phyloP scores from a whole-genome alignment of 78 protist genomes.

The Dictyostelium intermedium region DNA sequence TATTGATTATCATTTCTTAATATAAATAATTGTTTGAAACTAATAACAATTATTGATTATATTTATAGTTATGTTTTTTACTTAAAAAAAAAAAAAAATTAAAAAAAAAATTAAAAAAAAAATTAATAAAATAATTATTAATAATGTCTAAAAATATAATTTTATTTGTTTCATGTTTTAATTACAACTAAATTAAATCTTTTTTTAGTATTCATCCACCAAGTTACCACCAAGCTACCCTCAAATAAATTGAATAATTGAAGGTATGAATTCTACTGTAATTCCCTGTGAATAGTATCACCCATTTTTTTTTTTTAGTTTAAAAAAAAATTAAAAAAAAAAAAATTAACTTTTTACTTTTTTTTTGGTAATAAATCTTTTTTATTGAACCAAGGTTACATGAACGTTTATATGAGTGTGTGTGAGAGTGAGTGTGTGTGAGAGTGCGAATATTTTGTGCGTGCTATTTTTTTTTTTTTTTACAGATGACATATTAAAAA shows the following conservation, averaged over 20 bases:
- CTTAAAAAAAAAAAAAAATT: too few species aligned
- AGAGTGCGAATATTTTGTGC: not conserved
- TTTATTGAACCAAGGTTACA: too few species aligned
- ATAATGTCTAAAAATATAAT: not conserved
- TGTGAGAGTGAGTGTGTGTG: not conserved
- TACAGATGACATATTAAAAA: too few species aligned
- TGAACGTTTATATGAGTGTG: not conserved
- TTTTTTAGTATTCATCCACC: not conserved
- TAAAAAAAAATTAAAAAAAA: too few species aligned
- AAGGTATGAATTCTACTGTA: not conserved
- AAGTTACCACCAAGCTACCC: not conserved
- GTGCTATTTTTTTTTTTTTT: not conserved
- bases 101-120: too few species aligned
- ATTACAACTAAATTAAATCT: not conserved
- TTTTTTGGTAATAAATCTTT: not conserved
- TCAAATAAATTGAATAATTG: not conserved
- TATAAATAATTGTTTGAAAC: not conserved
- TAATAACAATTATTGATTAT: not conserved
- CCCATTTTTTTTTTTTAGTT: not conserved
- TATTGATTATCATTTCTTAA: not conserved
- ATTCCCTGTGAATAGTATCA: too few species aligned
- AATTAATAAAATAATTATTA: too few species aligned
- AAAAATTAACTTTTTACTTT: not conserved
- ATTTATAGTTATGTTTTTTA: not conserved
- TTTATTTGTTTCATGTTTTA: too few species aligned